A percentile compares a stretch with the other conserved stretches of the same genome.
Conservation (phyloP, 495 filamentous ascomycete species). For the Aspergillus taichungensis region DNA sequence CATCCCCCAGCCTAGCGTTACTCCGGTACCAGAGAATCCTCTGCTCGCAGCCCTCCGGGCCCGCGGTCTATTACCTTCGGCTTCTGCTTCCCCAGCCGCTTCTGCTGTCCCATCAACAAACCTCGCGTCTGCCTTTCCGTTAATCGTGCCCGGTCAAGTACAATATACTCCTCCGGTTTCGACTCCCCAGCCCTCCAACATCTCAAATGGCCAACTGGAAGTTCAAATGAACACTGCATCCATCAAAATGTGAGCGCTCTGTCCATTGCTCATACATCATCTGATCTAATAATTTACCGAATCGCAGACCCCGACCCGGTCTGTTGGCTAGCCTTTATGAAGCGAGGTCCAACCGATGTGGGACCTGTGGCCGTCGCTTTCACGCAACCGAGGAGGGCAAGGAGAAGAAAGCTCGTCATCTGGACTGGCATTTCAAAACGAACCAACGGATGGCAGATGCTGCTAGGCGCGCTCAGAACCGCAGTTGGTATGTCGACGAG, state of each 20-base stretch:
- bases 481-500: slow-evolving; percentile 91
- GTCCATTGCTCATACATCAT: not conserved
- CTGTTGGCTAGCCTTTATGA: slow-evolving; percentile 69
- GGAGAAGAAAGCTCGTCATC: slow-evolving; percentile 78
- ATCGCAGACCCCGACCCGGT: slow-evolving; percentile 59
- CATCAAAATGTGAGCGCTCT: slow-evolving; percentile 61
- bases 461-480: slow-evolving; percentile 71
- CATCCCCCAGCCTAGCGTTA: slow-evolving; percentile 22
- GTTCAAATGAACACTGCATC: slow-evolving; percentile 63
- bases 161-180: slow-evolving; percentile 27
- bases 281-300: not conserved
- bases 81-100: slow-evolving; percentile 22
- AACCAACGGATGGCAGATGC: slow-evolving; percentile 81
- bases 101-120: slow-evolving; percentile 14
- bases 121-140: slow-evolving; percentile 24
- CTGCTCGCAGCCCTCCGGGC: slow-evolving; percentile 39
- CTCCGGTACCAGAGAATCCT: slow-evolving; percentile 26
- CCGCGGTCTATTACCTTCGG: slow-evolving; percentile 38
- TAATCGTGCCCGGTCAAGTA: slow-evolving; percentile 34
- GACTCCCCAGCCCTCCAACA: slow-evolving; percentile 16
- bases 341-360: slow-evolving; percentile 71
- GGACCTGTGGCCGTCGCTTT: slow-evolving; percentile 86
- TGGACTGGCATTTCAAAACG: slow-evolving; percentile 96
- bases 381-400: slow-evolving; percentile 65
- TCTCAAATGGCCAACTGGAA: slow-evolving; percentile 40